Base-by-base conservation (phyloP, 2,329 filamentous ascomycete species). In the Hysterium pulicare region DNA sequence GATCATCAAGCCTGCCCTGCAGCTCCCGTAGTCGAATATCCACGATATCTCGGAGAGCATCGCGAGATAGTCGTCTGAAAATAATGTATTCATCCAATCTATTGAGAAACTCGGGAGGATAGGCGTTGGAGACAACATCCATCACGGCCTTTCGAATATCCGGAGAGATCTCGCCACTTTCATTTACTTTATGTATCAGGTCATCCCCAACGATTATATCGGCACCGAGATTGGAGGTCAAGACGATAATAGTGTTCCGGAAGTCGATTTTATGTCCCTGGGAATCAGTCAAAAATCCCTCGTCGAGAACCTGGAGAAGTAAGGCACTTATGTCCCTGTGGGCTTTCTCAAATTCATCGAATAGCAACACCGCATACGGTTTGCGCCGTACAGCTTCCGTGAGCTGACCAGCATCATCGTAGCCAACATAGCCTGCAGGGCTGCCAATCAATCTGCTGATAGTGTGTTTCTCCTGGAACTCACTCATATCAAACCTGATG, bases 221-320 rank as follows among this genome's bases (percentile, higher is more conserved):
- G 11, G 93, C 90, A 30, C 93, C 93, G 2, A 98, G 79, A 64
- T 98, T 98, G 28, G 90, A 95, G 0, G 93, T 97, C 42, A 98
- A 78, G 2, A 97, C 91, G 53, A 97, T 96, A 58, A 97, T 86
- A 6, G 91, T 96, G 68, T 96, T 97, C 47, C 87, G 80, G 75
- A 97, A 97, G 64, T 97, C 93, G 46, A 98, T 86, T 68, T 93
- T 95, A 73, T 95, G 90, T 23, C 93, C 93, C 69, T 97, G 91
- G 0, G 89, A 83, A 62, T 97, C 93, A 0, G 91, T 97, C 38
- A 98, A 78, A 72, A 93, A 96, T 2, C 93, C 93, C 65, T 97
- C 93, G 61, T 97, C 93, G 0, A 98, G 80, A 0, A 97, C 91
- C 67, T 97, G 93, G 3, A 98, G 79, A 3, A 98, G 78, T 3